Conservation (phyloP, 1,139 yeast species). For the Yamadazyma diddensiae region DNA sequence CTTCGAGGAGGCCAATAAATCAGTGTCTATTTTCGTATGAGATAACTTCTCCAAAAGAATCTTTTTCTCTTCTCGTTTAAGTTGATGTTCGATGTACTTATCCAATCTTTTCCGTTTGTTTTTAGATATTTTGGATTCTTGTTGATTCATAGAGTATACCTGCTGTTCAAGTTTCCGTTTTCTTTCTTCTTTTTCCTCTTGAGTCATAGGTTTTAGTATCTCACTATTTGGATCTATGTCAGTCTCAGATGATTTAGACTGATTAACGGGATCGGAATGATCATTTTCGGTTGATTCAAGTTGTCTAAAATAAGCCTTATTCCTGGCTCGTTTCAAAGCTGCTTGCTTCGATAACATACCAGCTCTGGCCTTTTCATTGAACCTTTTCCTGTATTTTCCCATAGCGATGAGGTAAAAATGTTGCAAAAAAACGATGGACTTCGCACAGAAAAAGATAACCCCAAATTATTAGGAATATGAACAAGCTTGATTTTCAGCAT, state of each 20-base stretch:
- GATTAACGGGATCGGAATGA: constrained; percentile 6
- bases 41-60: constrained; percentile 70
- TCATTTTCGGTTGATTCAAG: constrained; percentile 29
- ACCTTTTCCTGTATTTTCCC: constrained; percentile 81
- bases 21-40: constrained; percentile 70
- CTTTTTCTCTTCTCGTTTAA: constrained; percentile 86
- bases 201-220: constrained; percentile 47
- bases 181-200: constrained; percentile 58
- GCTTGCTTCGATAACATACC: constrained; percentile 84
- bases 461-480: constrained; percentile 15
- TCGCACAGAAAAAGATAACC: too few relatives aligned
- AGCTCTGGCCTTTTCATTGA: constrained; percentile 81
- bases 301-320: constrained; percentile 60
- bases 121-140: constrained; percentile 65
- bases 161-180: constrained; percentile 64
- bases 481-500: constrained; percentile 24
- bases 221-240: constrained; percentile 58
- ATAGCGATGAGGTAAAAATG: too few relatives aligned
- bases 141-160: constrained; percentile 51
- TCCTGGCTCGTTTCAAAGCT: constrained; percentile 63
- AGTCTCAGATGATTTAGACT: constrained; percentile 6
- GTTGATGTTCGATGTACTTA: constrained; percentile 80
- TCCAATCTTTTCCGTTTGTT: constrained; percentile 76
- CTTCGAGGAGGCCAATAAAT: constrained; percentile 66
- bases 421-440: too few relatives aligned